Percentiles rank a stretch among this genome's conserved stretches.
Conservation (phyloP, 805 yeast genomes). For the Candida peoriensis region DNA sequence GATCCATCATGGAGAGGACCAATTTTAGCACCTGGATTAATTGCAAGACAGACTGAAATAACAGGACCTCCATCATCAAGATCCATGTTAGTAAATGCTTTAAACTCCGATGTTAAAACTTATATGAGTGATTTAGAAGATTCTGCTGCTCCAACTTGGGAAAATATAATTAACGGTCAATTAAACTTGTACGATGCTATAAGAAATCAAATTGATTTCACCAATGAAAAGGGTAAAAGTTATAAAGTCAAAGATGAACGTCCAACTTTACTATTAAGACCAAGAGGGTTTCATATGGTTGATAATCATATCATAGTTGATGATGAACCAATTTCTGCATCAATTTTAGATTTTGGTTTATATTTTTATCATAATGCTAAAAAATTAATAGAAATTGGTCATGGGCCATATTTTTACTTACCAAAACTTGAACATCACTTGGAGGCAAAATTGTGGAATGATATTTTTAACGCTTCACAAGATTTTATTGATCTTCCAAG, state of each 20-base stretch:
- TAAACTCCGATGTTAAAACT: constrained; percentile 73
- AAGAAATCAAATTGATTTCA: constrained; percentile 57
- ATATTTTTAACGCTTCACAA: constrained; percentile 70
- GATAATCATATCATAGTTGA: constrained; percentile 69
- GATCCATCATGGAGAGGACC: constrained; percentile 77
- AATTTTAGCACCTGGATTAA: constrained; percentile 65
- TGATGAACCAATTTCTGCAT: constrained; percentile 76
- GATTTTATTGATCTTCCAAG: constrained; percentile 64
- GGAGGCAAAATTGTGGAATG: constrained; percentile 83
- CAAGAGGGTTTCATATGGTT: constrained; percentile 84
- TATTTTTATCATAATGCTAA: constrained; percentile 74
- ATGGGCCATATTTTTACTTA: constrained; percentile 77
- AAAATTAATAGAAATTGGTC: constrained; percentile 55
- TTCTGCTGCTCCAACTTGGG: constrained; percentile 86
- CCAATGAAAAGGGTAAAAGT: constrained; percentile 25
- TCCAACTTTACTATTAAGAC: constrained; percentile 78
- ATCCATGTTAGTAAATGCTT: constrained; percentile 78
- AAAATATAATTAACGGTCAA: constrained; percentile 71
- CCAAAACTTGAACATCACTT: constrained; percentile 86
- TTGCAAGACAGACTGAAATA: constrained; percentile 73
- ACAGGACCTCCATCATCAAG: constrained; percentile 79
- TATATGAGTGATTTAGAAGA: constrained; percentile 87
- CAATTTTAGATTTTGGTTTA: constrained; percentile 74
- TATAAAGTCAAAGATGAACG: constrained; percentile 38
- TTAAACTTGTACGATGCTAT: constrained; percentile 71